Evolutionary conservation across 805 yeast genomes (phyloP), one percentile per base, ranked within the genome.

Genomic region (Metschnikowia cubensis): DNA sequence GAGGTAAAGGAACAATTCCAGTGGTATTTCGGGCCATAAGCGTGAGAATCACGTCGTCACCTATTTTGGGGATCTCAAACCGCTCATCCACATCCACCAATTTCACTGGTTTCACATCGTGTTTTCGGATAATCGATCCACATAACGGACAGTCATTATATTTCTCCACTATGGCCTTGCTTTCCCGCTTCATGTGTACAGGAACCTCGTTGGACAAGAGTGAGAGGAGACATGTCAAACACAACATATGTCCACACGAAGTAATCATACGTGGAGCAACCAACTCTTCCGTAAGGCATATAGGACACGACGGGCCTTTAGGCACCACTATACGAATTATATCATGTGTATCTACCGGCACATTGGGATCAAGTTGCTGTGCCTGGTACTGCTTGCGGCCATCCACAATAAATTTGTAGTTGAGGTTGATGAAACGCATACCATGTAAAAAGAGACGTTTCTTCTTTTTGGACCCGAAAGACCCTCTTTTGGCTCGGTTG

Each of bases 221-320:
- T 41, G 90, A 80, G 49, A 90, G 65, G 31, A 92, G 67, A 65
- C 99, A 94, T 13, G 90, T 81, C 49, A 81, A 75, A 63, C 99
- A 94, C 61, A 94, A 81, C 14, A 90, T 77, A 63, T 94, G 99
- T 4, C 99, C 99, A 70, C 99, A 94, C 11, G 83, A 78, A 4
- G 75, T 70, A 29, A 89, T 83, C 98, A 94, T 95, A 49, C 98
- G 74, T 2, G 99, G 97, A 0, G 97, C 97, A 15, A 87, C 80
- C 13, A 94, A 87, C 13, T 83, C 84, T 45, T 89, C 95, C 32
- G 84, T 77, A 13, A 94, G 71, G 65, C 99, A 94, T 25, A 94
- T 92, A 0, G 99, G 98, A 63, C 99, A 94, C 35, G 84, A 83
- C 57, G 85, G 85, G 1, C 85, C 84, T 52, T 77, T 80, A 13